phyloP scores from a whole-genome alignment of 225 moss, liverwort and hornwort genomes.

The Marchantia polymorpha region DNA sequence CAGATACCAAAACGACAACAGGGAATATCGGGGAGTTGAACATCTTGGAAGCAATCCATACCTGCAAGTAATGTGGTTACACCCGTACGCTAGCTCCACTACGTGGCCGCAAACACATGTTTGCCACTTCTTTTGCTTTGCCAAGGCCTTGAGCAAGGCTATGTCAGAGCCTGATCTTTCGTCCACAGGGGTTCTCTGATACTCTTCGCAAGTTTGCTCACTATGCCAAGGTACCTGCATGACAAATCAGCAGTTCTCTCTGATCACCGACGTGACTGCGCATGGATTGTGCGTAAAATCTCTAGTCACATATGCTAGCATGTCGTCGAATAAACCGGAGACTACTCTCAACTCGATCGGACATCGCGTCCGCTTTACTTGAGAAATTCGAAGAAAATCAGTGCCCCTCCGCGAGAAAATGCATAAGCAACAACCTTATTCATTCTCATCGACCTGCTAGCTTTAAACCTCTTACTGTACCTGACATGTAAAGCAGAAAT shows the following conservation, averaged over 20 bases:
- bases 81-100: slow-evolving; percentile 29
- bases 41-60: neutral
- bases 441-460: neutral
- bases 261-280: neutral
- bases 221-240: slow-evolving; percentile 44
- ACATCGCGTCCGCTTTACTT: neutral
- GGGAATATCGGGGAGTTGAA: neutral
- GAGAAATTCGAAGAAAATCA: neutral
- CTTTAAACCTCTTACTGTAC: slow-evolving; percentile 10
- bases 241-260: neutral
- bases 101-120: slow-evolving; percentile 30
- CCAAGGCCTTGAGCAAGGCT: slow-evolving; percentile 4
- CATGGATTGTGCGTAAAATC: neutral
- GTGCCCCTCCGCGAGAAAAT: neutral
- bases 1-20: too few species aligned
- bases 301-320: neutral
- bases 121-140: slow-evolving; percentile 32
- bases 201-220: slow-evolving; percentile 33
- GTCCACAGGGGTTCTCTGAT: slow-evolving; percentile 8
- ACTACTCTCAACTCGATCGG: neutral
- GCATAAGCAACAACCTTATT: neutral
- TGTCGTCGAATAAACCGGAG: neutral
- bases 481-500: slow-evolving; percentile 34
- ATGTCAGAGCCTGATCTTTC: slow-evolving; percentile 21
- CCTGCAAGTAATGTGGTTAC: slow-evolving; percentile 43